phyloP scores from a whole-genome alignment of 805 yeast genomes.

The Spathaspora hagerdaliae region DNA sequence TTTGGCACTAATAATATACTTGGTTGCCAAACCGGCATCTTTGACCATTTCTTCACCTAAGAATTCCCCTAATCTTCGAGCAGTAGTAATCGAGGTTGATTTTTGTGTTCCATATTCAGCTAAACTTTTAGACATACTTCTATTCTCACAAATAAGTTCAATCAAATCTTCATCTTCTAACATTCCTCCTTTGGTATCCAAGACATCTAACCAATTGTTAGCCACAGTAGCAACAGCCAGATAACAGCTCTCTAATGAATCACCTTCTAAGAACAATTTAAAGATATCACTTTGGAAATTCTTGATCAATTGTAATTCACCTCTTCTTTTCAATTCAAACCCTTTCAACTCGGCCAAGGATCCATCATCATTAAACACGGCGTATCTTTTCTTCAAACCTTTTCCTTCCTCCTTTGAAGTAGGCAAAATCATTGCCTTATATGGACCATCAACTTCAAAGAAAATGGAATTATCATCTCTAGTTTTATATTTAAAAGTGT shows the following conservation, averaged over 20 bases:
- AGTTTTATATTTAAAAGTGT: conserved; percentile 64
- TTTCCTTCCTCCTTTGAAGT: conserved; percentile 97
- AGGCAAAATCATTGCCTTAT: conserved; percentile 94
- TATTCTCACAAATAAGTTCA: conserved; percentile 92
- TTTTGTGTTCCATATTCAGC: conserved; percentile 88
- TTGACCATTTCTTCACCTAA: conserved; percentile 95
- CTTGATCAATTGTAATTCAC: conserved; percentile 89
- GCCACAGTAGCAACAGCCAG: conserved; percentile 89
- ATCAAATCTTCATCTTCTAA: conserved; percentile 92
- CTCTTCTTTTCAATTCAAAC: conserved; percentile 93
- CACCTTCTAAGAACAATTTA: conserved; percentile 85
- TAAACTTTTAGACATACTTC: conserved; percentile 89
- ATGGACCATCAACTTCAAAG: conserved; percentile 98
- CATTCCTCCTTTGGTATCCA: conserved; percentile 81
- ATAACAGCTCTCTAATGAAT: conserved; percentile 74
- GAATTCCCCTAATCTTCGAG: conserved; percentile 87
- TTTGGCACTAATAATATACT: conserved; percentile 80
- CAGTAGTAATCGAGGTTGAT: conserved; percentile 94
- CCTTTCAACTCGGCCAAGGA: conserved; percentile 94
- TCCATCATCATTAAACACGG: conserved; percentile 95
- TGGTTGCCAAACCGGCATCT: conserved; percentile 93
- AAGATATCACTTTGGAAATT: conserved; percentile 94
- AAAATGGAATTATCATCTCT: conserved; percentile 90
- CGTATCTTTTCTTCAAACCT: conserved; percentile 93
- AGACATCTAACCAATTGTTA: conserved; percentile 91